Base-by-base conservation (phyloP, 202 grass and related monocot species). In the Schoenoplectus triqueter region DNA sequence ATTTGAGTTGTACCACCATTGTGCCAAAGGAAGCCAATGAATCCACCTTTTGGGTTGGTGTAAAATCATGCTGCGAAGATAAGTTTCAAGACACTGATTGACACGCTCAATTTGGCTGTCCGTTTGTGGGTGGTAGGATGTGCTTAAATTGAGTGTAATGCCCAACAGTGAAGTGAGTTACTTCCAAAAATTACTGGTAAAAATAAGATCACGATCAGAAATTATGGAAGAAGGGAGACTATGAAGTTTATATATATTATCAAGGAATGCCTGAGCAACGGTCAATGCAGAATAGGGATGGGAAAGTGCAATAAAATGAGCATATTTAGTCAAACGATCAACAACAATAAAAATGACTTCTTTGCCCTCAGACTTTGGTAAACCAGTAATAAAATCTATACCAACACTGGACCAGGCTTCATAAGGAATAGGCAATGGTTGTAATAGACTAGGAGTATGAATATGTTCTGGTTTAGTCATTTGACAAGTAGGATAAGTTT, bases 341-440 rank as follows among this genome's bases (percentile, higher is more conserved):
- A 84, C 61, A 0, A 88, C 70, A 0, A 88, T 69, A 0, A 88
- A 6, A 0, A 84, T 80, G 5, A 70, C 41, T 0, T 47, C 14
- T 46, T 47, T 46, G 0, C 17, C 63, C 0, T 82, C 1, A 6
- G 62, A 83, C 0, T 39, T 14, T 1, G 63, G 42, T 0, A 83
- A 48, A 7, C 63, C 62, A 8, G 21, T 68, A 1, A 83, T 52
- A 15, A 69, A 83, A 8, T 83, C 63, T n/a, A 83, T 15, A 1
- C 41, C 13, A 1, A 70, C 0, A 7, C 67, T 70, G 0, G 41
- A 7, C 42, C 42, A 82, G 3, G 80, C 21, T 0, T 68, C 80
- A 0, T 6, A 14, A 2, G 80, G 80, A 6, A 83, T 69, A 0
- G 80, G 62, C 15, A 83, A 7, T 2, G 80, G 80, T 22, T 69